Base-by-base conservation (phyloP, 2,329 filamentous ascomycete species). In the Hymenotorrendiella dingleyae region DNA sequence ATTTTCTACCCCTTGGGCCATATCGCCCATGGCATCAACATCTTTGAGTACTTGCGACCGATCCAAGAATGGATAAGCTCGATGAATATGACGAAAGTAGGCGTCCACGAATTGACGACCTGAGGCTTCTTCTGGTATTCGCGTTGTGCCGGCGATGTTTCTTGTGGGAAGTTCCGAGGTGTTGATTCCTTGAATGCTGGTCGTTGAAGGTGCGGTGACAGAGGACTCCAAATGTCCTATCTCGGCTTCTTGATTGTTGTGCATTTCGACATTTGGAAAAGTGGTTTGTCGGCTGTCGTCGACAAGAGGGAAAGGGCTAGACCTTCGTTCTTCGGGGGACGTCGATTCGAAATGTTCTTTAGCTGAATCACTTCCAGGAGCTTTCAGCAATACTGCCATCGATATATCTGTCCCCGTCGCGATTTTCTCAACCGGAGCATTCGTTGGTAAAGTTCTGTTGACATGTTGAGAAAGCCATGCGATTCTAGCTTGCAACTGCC, bases 11-110 rank as follows among this genome's bases (percentile, higher is more conserved):
- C 32, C 22, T 7, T 34, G 19, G 10, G 32, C 22, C 10, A 34
- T 12, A 12, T 34, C 32, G 10, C 32, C 32, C 17, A 34, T 34
- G 4, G 14, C 22, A 34, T 34, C 10, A 10, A 34, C 32, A 21
- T 34, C 17, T 20, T 21, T 34, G 10, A 20, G n/a, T 7, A 34
- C 19, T 34, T 34, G 9, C 4, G 10, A 17, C 10, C 32, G 16
- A 20, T 34, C 19, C 19, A 34, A 21, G 17, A 34, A 34, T 5
- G 32, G 32, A 7, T 34, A 34, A 10, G 32, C 32, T 22, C 32
- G 9, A 34, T 34, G 32, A n/a, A 34, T 34, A n/a, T 34, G 32
- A n/a, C 32, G 32, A 34, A 34, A 34, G 22, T 34, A 34, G 4
- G 32, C 32, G 17, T 34, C 32, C 32, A 34, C 32, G 22, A 34